Evolutionary conservation across 768 basidiomycete species (phyloP).

Genomic region (Tylopilus rubrobrunneus): DNA sequence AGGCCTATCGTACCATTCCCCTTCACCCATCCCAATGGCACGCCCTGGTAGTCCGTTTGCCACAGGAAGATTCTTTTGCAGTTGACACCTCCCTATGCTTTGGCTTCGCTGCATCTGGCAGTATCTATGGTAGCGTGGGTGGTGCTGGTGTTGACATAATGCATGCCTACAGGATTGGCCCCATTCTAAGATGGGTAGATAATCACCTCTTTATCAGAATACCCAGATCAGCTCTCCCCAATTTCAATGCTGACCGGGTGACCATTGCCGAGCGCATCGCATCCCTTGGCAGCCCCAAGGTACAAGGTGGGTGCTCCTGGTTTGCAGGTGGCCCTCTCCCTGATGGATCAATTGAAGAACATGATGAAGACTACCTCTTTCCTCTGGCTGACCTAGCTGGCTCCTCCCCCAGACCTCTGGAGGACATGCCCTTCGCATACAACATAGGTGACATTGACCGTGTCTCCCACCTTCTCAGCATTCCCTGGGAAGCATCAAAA

Average conservation of each 20-base stretch:
- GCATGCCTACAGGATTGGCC: conserved; percentile 16
- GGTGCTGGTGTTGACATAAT: conserved; percentile 24
- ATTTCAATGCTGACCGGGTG: not conserved
- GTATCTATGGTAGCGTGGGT: conserved; percentile 24
- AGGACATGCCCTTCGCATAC: not conserved
- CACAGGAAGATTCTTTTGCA: conserved; percentile 3
- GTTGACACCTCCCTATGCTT: conserved; percentile 25
- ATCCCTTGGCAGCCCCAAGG: no score
- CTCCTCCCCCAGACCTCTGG: accelerated
- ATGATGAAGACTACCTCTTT: not conserved
- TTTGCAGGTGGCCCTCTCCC: accelerated
- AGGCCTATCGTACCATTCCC: not conserved
- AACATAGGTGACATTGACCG: not conserved
- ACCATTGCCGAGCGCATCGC: not conserved
- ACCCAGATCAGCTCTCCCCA: not conserved
- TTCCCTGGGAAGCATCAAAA: not conserved
- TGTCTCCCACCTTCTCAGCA: not conserved
- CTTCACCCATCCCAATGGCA: no score
- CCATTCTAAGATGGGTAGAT: conserved; percentile 27
- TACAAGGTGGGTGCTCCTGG: not conserved
- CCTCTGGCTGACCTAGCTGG: accelerated
- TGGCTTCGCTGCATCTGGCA: conserved; percentile 17
- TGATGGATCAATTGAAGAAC: not conserved
- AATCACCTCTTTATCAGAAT: conserved; percentile 25
- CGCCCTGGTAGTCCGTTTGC: conserved; percentile 23